phyloP scores from a whole-genome alignment of 2,329 filamentous ascomycete species.

The Claviceps quebecensis region DNA sequence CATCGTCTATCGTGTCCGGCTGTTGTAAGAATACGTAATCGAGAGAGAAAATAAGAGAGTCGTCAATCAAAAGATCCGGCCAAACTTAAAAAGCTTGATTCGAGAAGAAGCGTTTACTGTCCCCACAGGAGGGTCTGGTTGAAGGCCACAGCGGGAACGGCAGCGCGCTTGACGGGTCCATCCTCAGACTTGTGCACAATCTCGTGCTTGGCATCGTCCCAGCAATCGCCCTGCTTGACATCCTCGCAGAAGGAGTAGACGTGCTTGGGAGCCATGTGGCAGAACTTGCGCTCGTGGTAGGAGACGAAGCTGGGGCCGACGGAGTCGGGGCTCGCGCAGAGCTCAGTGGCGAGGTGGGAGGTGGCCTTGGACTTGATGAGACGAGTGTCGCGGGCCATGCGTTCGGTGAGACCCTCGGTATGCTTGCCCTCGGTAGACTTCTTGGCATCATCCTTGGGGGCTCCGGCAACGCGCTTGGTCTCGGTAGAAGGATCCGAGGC shows the following conservation, averaged over 20 bases:
- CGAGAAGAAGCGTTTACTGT: not conserved
- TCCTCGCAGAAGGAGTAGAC: conserved; percentile 7
- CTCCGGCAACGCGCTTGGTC: too few species aligned
- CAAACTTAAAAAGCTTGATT: not conserved
- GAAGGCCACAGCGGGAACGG: not conserved
- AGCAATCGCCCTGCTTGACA: conserved; percentile 6
- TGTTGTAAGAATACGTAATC: too few species aligned
- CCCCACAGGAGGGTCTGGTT: not conserved
- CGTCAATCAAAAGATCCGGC: not conserved
- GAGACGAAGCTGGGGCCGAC: conserved; percentile 7
- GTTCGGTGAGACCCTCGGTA: not conserved
- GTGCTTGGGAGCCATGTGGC: conserved; percentile 9
- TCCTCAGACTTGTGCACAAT: not conserved
- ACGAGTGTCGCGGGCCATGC: not conserved
- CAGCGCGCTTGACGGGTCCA: not conserved
- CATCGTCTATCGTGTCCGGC: too few species aligned
- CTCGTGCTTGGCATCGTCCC: conserved; percentile 7
- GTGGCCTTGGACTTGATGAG: not conserved
- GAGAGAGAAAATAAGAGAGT: not conserved
- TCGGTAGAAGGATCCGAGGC: not conserved
- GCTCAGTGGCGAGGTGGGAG: conserved; percentile 3
- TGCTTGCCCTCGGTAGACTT: not conserved
- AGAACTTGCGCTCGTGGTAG: conserved; percentile 9
- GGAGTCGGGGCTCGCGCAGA: conserved; percentile 5
- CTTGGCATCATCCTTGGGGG: not conserved